Conservation (phyloP, 345 rosid genomes). For the Citrus hindsii region DNA sequence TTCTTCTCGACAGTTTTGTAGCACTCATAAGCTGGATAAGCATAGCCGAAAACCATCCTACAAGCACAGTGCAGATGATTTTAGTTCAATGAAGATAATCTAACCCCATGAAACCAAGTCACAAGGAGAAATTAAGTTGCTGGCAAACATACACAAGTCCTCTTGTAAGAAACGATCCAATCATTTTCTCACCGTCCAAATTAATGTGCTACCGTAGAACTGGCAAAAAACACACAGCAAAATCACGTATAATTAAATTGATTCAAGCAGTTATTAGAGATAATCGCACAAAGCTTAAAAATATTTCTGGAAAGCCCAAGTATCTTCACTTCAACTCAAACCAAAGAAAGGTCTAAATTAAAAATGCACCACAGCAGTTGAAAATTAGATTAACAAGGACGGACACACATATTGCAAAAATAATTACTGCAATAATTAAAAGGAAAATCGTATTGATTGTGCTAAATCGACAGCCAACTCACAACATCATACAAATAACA, state of each 20-base stretch:
- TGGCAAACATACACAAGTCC: slow-evolving; percentile 37
- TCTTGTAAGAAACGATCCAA: slow-evolving; percentile 52
- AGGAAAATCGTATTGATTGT: neutral
- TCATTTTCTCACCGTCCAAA: slow-evolving; percentile 27
- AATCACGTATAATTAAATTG: slow-evolving; percentile 1
- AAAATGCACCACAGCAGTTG: neutral
- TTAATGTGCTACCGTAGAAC: neutral
- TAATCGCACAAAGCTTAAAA: neutral
- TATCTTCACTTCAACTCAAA: neutral
- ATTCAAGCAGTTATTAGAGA: neutral
- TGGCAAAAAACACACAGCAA: slow-evolving; percentile 5
- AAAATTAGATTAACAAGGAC: neutral
- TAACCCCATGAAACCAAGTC: neutral
- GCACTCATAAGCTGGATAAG: slow-evolving; percentile 68
- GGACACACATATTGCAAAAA: neutral
- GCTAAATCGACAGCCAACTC: neutral
- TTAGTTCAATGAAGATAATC: neutral
- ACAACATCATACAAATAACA: neutral
- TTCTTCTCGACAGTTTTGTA: slow-evolving; percentile 56
- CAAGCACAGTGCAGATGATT: neutral
- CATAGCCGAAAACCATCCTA: slow-evolving; percentile 61
- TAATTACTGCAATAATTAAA: neutral
- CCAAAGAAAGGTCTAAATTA: neutral
- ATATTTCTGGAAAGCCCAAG: neutral
- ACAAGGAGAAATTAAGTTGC: neutral